Conservation (phyloP, 1,284 basidiomycete species). For the Cryptococcus deneoformans region DNA sequence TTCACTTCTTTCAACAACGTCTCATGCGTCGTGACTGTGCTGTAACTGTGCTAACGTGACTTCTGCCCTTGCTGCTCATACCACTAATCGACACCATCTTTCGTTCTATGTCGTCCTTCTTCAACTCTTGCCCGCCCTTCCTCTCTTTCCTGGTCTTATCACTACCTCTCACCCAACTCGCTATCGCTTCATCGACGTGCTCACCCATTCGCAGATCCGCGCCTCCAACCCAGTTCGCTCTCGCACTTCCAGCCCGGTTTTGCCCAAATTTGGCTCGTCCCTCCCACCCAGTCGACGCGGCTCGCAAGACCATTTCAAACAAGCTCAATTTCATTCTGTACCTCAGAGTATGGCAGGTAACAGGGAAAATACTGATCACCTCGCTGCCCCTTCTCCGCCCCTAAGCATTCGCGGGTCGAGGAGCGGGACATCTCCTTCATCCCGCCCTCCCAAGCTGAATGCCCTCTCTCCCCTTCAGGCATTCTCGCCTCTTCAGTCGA, state of each 20-base stretch:
- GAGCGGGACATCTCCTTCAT: conserved; percentile 60
- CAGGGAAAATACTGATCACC: conserved; percentile 55
- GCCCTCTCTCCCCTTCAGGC: conserved; percentile 46
- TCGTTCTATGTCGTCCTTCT: conserved; percentile 2
- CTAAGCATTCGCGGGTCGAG: neutral
- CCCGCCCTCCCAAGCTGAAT: conserved; percentile 36
- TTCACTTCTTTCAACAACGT: neutral
- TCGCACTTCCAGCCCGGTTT: neutral
- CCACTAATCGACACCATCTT: conserved; percentile 22
- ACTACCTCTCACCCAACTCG: neutral
- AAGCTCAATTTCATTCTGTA: neutral
- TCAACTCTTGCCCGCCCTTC: neutral
- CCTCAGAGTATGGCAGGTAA: conserved; percentile 1
- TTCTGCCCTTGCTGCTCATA: neutral
- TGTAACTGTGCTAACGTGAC: conserved; percentile 4
- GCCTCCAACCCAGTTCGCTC: neutral
- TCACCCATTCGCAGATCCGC: neutral
- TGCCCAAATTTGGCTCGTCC: neutral
- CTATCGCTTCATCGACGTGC: neutral
- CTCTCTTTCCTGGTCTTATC: neutral
- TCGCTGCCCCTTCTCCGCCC: conserved; percentile 58
- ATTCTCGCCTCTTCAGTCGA: conserved; percentile 38
- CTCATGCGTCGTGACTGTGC: neutral
- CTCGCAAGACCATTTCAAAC: neutral
- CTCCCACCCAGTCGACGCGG: conserved; percentile 1